Percentiles rank a stretch among this genome's conserved stretches.
Evolutionary conservation across 2,329 filamentous ascomycete species (phyloP).

Genomic region (Nigrospora sphaerica): DNA sequence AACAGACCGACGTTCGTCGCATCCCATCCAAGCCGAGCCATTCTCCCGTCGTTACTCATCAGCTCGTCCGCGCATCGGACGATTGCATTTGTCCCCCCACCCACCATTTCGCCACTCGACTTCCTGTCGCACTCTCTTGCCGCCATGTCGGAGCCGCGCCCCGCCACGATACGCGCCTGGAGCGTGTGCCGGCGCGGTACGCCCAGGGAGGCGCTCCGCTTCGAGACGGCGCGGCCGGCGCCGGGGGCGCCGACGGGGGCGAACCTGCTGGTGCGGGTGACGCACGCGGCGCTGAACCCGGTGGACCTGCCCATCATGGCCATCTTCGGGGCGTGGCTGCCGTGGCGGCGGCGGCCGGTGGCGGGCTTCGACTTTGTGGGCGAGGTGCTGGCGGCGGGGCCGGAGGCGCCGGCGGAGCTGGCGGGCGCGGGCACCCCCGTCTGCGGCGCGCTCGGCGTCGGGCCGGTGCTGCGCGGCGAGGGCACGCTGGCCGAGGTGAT

Average conservation of each 20-base stretch:
- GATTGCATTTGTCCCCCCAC: too few species aligned
- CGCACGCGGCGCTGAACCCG: constrained; percentile 7
- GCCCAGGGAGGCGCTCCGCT: constrained; percentile 1
- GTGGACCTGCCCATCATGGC: constrained; percentile 3
- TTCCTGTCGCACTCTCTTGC: too few species aligned
- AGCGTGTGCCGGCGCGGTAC: neutral
- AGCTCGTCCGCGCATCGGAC: too few species aligned
- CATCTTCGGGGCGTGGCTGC: constrained; percentile 3
- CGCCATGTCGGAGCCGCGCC: neutral
- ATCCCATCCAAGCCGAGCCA: too few species aligned
- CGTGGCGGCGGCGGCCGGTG: constrained; percentile 3
- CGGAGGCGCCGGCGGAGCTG: neutral
- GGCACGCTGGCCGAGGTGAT: constrained; percentile 4
- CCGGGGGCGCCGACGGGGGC: constrained; percentile 1
- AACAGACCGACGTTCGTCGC: too few species aligned
- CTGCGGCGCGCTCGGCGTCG: constrained; percentile 4
- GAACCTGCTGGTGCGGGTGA: constrained; percentile 5
- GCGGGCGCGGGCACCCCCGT: constrained; percentile 1
- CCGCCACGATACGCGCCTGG: constrained; percentile 5
- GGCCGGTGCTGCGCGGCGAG: constrained; percentile 2
- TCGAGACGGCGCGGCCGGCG: neutral
- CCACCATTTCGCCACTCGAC: too few species aligned
- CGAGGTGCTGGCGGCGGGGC: constrained; percentile 1
- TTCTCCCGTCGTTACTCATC: too few species aligned
- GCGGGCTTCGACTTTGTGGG: constrained; percentile 6